These are phyloP conservation scores for Collybiopsis luxurians DNA, from an alignment of 768 basidiomycete species.

Conservation along the genomic window DNA sequence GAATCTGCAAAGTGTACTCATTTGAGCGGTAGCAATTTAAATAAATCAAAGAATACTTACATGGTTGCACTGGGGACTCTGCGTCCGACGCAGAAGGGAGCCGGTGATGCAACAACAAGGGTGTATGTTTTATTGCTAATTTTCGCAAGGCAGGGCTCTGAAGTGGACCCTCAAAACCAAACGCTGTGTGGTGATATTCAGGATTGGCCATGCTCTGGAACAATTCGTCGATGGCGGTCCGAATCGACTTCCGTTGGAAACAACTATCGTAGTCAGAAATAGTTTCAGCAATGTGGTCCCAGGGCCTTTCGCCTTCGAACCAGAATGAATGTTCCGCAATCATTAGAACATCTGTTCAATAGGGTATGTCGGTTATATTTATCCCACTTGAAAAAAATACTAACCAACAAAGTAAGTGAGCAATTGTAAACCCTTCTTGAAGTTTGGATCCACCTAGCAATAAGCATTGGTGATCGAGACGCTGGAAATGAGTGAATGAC, in stretches of 20 bases:
- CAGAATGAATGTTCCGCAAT: constrained; percentile 2
- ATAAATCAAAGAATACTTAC: neutral
- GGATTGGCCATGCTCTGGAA: neutral
- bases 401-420: constrained; percentile 1
- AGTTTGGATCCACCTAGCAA: neutral
- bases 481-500: neutral
- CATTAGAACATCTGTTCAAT: neutral
- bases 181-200: neutral
- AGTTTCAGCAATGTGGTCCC: neutral
- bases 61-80: too few species aligned
- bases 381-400: neutral
- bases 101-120: neutral
- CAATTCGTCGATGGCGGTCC: neutral
- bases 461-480: neutral
- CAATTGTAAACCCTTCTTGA: neutral
- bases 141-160: neutral
- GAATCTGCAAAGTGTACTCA: too few species aligned
- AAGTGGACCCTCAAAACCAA: neutral
- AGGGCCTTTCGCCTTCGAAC: neutral
- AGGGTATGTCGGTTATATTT: neutral
- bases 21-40: neutral
- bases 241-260: neutral
- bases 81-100: neutral
- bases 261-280: neutral
- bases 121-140: neutral